Base-by-base conservation (phyloP, 495 filamentous ascomycete species). In the Schizothecium vesticola region DNA sequence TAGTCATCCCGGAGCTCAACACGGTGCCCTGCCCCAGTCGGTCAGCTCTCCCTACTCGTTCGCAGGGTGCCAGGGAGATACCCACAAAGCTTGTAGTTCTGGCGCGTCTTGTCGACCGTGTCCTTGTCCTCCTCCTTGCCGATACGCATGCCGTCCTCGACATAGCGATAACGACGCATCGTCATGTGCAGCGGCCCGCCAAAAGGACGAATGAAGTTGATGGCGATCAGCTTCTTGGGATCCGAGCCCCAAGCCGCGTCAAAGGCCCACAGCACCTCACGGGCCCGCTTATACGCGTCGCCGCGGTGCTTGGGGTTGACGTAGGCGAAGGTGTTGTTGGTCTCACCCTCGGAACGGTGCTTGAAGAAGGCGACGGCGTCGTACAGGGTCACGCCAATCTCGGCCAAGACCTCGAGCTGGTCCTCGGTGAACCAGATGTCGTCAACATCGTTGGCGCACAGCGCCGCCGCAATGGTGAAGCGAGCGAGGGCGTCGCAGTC, bases 311-410 rank as follows among this genome's bases (percentile, higher is more conserved):
- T 56, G 16, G 7, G 16, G n/a, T 26, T 29, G n/a, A 61, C 65
- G 26, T 74, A 72, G 7, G 65, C 72, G 33, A 70, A 74, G 3
- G 72, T 74, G 65, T 43, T 70, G 33, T 74, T 70, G 12, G 66
- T 72, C 61, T 74, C 72, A 2, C 70, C 72, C 61, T 74, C 72
- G 19, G 70, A 55, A 19, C 72, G 72, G 23, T 74, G 72, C 67
- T 74, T 74, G 65, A 66, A 68, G 64, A 65, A 74, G 16, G 70
- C 65, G 1, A 69, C 56, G 19, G 70, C 72, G 57, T 74, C 72
- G 63, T 74, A 74, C 36, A 74, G 64, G 23, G 67, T 70, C 31
- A 56, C 59, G 11, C 62, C 29, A n/a, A 74, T 28, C 67, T 74
- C 72, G 36, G 59, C 57, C 6, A 74, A 21, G 13, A 72, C 26